Conservation (phyloP, 2,329 filamentous ascomycete species). For the Scedosporium minutisporum region DNA sequence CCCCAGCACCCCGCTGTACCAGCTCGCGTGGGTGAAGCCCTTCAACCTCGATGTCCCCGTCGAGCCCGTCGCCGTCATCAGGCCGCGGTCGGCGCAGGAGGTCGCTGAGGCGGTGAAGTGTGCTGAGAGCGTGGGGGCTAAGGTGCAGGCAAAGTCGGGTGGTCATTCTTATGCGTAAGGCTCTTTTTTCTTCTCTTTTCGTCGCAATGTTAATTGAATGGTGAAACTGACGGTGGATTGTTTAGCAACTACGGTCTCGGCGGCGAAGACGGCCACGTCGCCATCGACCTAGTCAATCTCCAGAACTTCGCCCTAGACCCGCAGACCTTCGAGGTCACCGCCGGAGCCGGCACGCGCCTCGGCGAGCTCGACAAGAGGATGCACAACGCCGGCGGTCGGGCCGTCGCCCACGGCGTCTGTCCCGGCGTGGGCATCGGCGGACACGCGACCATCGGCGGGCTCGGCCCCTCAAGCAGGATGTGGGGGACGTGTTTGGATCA, state of each 20-base stretch:
- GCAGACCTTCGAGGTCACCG: slow-evolving; percentile 41
- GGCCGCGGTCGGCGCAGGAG: slow-evolving; percentile 42
- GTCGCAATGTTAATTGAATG: too few species aligned
- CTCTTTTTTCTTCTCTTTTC: neutral
- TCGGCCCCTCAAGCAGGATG: slow-evolving; percentile 49
- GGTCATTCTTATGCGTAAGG: slow-evolving; percentile 54
- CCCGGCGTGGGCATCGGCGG: slow-evolving; percentile 50
- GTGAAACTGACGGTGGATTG: neutral
- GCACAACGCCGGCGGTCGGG: slow-evolving; percentile 41
- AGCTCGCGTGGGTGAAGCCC: slow-evolving; percentile 38
- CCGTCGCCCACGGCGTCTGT: slow-evolving; percentile 50
- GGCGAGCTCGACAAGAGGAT: slow-evolving; percentile 40
- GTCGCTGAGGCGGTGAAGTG: slow-evolving; percentile 49
- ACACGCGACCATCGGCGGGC: slow-evolving; percentile 48
- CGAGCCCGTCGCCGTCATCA: slow-evolving; percentile 45
- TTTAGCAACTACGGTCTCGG: slow-evolving; percentile 34
- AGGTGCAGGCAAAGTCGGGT: slow-evolving; percentile 53
- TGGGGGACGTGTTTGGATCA: slow-evolving; percentile 49
- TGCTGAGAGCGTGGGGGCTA: slow-evolving; percentile 36
- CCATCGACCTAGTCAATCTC: slow-evolving; percentile 45
- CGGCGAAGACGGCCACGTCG: slow-evolving; percentile 38
- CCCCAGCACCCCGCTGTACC: slow-evolving; percentile 32
- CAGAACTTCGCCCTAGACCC: slow-evolving; percentile 43
- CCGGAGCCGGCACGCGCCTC: slow-evolving; percentile 44
- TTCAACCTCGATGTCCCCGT: slow-evolving; percentile 43